These are phyloP conservation scores for Rhodamnia rubescens DNA, from an alignment of 345 rosid species.

Conservation along the genomic window DNA sequence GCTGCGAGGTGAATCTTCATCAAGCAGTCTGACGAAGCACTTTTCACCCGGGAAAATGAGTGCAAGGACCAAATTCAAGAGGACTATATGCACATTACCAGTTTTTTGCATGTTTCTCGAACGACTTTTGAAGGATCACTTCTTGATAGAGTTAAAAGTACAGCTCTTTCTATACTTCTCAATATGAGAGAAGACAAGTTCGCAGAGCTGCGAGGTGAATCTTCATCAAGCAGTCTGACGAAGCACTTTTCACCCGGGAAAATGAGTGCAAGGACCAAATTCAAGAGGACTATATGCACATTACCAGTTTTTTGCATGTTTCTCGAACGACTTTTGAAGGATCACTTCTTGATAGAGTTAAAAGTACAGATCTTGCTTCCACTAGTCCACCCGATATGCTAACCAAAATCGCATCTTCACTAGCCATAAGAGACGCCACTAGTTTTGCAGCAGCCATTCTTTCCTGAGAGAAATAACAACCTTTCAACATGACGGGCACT, in stretches of 20 bases:
- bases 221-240: background rate
- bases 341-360: constrained; percentile 38
- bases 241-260: background rate
- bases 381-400: constrained; percentile 57
- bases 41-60: background rate
- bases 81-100: constrained; percentile 46
- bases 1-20: background rate
- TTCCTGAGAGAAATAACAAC: constrained; percentile 37
- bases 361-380: constrained; percentile 60
- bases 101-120: constrained; percentile 42
- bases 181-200: background rate
- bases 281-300: constrained; percentile 38
- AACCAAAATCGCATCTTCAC: constrained; percentile 61
- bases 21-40: background rate
- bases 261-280: background rate
- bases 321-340: constrained; percentile 40
- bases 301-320: constrained; percentile 48
- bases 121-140: constrained; percentile 51
- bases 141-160: constrained; percentile 32
- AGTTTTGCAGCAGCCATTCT: constrained; percentile 77
- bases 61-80: constrained; percentile 4
- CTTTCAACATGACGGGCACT: background rate
- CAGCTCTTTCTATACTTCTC: constrained; percentile 17
- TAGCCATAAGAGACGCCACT: constrained; percentile 70
- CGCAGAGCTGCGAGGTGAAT: background rate